phyloP scores from a whole-genome alignment of 2,329 filamentous ascomycete species.

The Neofusicoccum umdonicola region DNA sequence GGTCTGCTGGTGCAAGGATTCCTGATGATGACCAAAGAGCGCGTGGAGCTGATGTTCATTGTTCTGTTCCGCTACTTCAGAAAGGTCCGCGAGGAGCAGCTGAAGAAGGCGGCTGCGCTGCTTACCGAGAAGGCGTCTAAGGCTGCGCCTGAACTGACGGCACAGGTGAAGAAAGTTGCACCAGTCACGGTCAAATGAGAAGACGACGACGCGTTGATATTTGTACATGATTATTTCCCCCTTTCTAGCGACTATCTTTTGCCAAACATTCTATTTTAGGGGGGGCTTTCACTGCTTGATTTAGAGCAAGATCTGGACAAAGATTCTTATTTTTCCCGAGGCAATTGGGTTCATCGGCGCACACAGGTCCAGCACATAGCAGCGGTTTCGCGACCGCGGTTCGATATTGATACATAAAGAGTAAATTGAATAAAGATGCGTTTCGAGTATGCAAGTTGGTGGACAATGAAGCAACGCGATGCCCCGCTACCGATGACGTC shows the following conservation, averaged over 20 bases:
- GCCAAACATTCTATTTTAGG: neutral
- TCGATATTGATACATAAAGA: neutral
- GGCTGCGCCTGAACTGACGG: constrained; percentile 24
- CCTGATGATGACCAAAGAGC: constrained; percentile 98
- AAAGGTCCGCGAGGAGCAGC: constrained; percentile 65
- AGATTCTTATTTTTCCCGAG: neutral
- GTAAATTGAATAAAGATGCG: neutral
- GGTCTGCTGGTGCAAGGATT: constrained; percentile 91
- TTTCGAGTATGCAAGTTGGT: no score
- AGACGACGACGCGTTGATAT: neutral
- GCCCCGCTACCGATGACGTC: neutral
- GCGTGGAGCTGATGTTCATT: constrained; percentile 85
- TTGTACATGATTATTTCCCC: neutral
- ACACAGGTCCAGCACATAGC: neutral
- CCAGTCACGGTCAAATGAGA: constrained; percentile 37
- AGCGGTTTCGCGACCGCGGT: neutral
- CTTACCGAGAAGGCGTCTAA: constrained; percentile 56
- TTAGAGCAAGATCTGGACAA: constrained; percentile 4
- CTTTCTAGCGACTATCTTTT: neutral
- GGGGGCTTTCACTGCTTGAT: neutral
- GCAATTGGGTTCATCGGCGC: neutral
- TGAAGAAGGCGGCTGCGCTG: constrained; percentile 64
- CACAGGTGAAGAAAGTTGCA: constrained; percentile 51
- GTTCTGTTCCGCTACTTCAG: constrained; percentile 80
- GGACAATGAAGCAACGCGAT: neutral